Conservation (phyloP, 352 stramenopile genomes). For the Phytopythium helicoides region DNA sequence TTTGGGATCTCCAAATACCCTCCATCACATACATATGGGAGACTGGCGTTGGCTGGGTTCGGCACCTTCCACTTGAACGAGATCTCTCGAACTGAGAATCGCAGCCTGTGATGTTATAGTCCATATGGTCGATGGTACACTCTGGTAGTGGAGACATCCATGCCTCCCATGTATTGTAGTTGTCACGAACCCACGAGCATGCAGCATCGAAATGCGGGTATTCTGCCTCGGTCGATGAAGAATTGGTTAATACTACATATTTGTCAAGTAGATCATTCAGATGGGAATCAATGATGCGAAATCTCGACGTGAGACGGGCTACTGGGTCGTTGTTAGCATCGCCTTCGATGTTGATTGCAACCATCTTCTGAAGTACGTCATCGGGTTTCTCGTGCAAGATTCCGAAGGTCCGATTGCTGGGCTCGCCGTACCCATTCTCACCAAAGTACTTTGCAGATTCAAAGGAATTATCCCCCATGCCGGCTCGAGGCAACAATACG, state of each 20-base stretch:
- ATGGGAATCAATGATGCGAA: constrained; percentile 25
- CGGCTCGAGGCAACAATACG: constrained; percentile 30
- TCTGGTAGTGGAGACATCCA: constrained; percentile 39
- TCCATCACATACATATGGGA: constrained; percentile 45
- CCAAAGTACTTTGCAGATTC: constrained; percentile 31
- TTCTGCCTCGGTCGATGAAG: constrained; percentile 9
- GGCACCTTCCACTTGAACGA: constrained; percentile 35
- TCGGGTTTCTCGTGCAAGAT: constrained; percentile 31
- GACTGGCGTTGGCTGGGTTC: constrained; percentile 21
- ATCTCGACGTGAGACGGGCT: constrained; percentile 22
- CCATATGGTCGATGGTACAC: constrained; percentile 29
- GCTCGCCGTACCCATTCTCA: constrained; percentile 39
- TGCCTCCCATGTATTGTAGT: constrained; percentile 42
- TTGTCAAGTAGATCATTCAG: constrained; percentile 31
- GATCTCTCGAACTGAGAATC: constrained; percentile 18
- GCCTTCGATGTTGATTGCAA: neutral
- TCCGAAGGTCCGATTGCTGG: constrained; percentile 19
- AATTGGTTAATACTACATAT: constrained; percentile 15
- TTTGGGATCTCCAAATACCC: constrained; percentile 19
- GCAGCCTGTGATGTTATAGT: constrained; percentile 27
- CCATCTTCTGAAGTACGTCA: constrained; percentile 19
- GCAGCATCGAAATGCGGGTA: constrained; percentile 34
- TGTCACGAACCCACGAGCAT: constrained; percentile 46
- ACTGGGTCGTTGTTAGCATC: constrained; percentile 5
- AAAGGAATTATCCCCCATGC: constrained; percentile 15